phyloP scores from a whole-genome alignment of 179 eudicot genomes.

The Corrigiola litoralis region DNA sequence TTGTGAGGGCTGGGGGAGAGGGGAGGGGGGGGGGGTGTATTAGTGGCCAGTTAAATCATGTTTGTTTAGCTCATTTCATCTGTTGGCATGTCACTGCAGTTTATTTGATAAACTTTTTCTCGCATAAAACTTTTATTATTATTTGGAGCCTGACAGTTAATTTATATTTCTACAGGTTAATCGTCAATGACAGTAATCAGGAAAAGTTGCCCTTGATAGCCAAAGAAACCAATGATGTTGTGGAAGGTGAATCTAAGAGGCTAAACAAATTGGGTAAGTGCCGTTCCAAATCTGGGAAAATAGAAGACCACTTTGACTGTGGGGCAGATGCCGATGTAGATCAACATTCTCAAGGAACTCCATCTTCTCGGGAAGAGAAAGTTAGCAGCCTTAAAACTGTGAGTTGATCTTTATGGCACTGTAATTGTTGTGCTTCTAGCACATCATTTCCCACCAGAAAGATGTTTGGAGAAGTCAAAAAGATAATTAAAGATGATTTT shows the following conservation, averaged over 20 bases:
- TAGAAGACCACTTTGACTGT: conserved; percentile 69
- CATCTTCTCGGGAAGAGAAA: conserved; percentile 90
- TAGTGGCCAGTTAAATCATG: too few relatives aligned
- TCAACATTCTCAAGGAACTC: conserved; percentile 74
- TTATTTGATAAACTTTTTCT: too few relatives aligned
- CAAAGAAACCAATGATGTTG: conserved; percentile 33
- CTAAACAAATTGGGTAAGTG: conserved; percentile 59
- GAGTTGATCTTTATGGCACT: conserved; percentile 29
- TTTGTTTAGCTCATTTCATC: not conserved
- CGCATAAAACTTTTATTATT: too few relatives aligned
- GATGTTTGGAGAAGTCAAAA: not conserved
- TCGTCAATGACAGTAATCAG: conserved; percentile 23
- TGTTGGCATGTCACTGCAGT: not conserved
- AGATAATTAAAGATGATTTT: too few relatives aligned
- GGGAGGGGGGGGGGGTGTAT: too few relatives aligned
- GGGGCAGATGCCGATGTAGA: conserved; percentile 81
- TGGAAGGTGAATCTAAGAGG: conserved; percentile 59
- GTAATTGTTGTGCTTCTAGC: not conserved
- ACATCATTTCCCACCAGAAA: not conserved
- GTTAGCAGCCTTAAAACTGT: conserved; percentile 97
- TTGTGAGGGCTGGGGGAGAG: too few relatives aligned
- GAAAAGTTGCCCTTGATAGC: conserved; percentile 21
- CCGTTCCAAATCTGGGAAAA: conserved; percentile 61
- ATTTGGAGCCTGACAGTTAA: too few relatives aligned
- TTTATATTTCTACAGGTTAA: conserved; percentile 19